Base-by-base conservation (phyloP, 768 basidiomycete species). In the Suillus brevipes region DNA sequence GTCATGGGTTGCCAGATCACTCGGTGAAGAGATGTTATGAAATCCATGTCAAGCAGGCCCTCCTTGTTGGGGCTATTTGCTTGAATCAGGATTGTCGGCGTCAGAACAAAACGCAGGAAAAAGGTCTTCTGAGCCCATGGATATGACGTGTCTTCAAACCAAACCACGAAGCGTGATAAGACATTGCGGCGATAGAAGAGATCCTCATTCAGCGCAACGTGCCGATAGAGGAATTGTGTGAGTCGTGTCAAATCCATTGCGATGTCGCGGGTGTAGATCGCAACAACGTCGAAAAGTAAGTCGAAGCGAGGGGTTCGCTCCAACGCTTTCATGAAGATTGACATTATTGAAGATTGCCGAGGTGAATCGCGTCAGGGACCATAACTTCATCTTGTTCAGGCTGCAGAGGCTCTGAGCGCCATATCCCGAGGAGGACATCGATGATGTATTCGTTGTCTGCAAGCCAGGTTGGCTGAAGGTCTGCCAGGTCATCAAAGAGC, bases 241-340 rank as follows among this genome's bases (percentile, higher is more conserved):
- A 92, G 81, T 49, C 82, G 85, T 37, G 93, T 85, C 20, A 92
- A 80, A 73, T 99, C 96, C 75, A 95, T 87, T 6, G 92, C 88
- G 12, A 92, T 83, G 65, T 88, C 85, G 83, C 90, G 89, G 31
- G 89, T 88, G 78, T 89, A 98, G 56, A 95, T 79, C 13, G 88
- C 87, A 57, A 93, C 87, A 43, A 97, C 80, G 64, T 96, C 94
- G 75, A 97, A 97, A 12, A 99, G 79, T 8, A 99, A 79, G 70
- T 97, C 93, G 56, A 97, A 85, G 53, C 94, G 90, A 50, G 89
- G 67, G n/a, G 85, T 82, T 61, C 86, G 82, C 67, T 88, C 81
- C 55, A 94, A 80, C 0, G 87, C 86, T 61, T 86, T 85, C 68
- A 88, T 86, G 77, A 99, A 95, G 66, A 98, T 87, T 6, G 86